Evolutionary conservation across 345 rosid genomes (phyloP), one percentile per base, ranked within the genome.

Genomic region (Cardiospermum halicacabum): DNA sequence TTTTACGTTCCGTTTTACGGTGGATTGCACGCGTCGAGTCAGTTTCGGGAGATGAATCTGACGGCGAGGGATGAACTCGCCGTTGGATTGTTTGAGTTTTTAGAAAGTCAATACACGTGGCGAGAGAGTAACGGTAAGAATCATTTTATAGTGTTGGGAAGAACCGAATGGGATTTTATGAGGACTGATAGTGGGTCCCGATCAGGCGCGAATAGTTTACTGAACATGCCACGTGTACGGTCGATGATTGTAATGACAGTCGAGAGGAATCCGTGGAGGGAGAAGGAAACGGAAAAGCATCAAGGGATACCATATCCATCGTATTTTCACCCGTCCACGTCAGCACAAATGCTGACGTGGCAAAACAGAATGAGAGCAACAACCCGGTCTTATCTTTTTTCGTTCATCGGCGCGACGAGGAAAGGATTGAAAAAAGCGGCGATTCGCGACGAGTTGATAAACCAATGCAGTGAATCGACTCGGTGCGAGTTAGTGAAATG

Each of bases 101-200:
- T 85, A 1, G 31, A 22, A 19, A 12, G 50, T 0, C 78, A 72
- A 53, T 79, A 79, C 0, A 43, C 69, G 82, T 85, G 85, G 87
- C 67, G 28, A 39, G 69, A 69, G 49, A 21, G 25, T 16, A 22
- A 69, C 1, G 90, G 90, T 1, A 66, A 61, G 60, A 85, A 85
- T 39, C 90, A 85, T 59, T 80, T 85, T 48, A 26, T 85, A 21
- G 87, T 69, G 1, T 70, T 85, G 21, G 90, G 87, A 56, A 72
- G 90, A 65, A 85, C 84, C 31, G 77, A 85, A 31, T 82, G 90
- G 87, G 90, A 85, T 67, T 85, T 85, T 70, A 73, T 78, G 82
- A 75, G 90, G 53, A 18, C 55, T 48, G 27, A 68, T 3, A 13
- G 48, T 61, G 77, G 73, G 60, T 63, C 72, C 4, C 84, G 82